Evolutionary conservation across 2,329 filamentous ascomycete genomes (phyloP).

Genomic region (Macroventuria anomochaeta): DNA sequence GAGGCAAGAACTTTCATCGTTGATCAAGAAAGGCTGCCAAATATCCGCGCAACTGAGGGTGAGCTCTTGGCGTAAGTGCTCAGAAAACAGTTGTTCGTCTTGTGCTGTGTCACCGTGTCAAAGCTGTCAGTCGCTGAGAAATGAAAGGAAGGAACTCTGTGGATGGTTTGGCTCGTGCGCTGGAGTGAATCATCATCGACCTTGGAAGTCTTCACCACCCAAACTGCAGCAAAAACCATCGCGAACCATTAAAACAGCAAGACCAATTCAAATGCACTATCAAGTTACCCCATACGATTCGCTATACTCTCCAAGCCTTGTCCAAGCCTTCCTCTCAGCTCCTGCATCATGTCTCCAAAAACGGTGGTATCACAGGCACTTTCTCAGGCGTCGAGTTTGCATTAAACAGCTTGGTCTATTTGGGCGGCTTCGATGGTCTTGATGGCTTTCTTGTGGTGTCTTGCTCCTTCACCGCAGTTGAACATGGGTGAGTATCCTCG

Average conservation of each 20-base stretch:
- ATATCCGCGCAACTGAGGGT: background rate
- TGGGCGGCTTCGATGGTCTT: background rate
- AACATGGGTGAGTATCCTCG: background rate
- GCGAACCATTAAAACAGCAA: background rate
- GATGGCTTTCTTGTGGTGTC: background rate
- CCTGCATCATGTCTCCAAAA: background rate
- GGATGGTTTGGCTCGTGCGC: background rate
- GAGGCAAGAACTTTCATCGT: background rate
- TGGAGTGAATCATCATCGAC: background rate
- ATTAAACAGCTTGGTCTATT: background rate
- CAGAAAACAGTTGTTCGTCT: background rate
- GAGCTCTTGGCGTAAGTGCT: background rate
- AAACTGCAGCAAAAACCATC: background rate
- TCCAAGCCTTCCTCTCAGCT: background rate
- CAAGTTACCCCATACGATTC: background rate
- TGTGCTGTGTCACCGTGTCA: background rate
- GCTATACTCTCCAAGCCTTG: background rate
- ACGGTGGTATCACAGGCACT: background rate
- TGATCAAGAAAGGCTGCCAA: background rate
- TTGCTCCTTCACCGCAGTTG: slow-evolving; percentile 6
- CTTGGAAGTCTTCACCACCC: no score
- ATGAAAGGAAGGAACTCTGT: background rate
- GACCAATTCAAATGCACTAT: background rate
- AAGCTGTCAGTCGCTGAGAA: background rate
- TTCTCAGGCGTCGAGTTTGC: background rate